Conservation (phyloP, 2,329 filamentous ascomycete genomes). For the Fusarium robinianum region DNA sequence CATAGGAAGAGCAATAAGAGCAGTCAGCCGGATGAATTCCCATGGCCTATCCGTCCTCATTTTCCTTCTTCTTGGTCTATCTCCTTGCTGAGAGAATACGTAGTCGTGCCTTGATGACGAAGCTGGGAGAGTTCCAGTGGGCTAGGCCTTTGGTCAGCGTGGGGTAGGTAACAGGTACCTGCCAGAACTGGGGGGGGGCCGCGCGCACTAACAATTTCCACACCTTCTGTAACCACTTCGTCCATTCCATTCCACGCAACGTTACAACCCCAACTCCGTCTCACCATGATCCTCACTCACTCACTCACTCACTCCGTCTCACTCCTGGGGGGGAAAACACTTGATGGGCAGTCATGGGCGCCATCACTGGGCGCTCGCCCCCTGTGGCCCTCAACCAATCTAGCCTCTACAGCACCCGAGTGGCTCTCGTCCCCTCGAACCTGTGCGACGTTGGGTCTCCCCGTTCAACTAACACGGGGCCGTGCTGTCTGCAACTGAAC, state of each 20-base stretch:
- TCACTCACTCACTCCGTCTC: slow-evolving; percentile 8
- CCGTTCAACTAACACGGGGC: slow-evolving; percentile 13
- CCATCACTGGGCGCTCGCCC: slow-evolving; percentile 4
- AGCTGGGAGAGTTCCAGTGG: too few species aligned
- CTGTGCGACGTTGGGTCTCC: slow-evolving; percentile 33
- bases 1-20: too few species aligned
- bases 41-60: too few species aligned
- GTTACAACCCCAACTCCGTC: slow-evolving; percentile 30
- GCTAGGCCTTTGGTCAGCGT: too few species aligned
- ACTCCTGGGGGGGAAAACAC: slow-evolving; percentile 9
- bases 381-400: slow-evolving; percentile 16
- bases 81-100: too few species aligned
- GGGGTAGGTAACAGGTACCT: too few species aligned
- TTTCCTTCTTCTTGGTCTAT: too few species aligned
- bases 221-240: slow-evolving; percentile 23
- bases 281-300: slow-evolving; percentile 23
- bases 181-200: too few species aligned
- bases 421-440: slow-evolving; percentile 3
- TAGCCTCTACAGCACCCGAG: background rate
- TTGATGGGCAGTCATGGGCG: background rate
- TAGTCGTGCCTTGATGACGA: too few species aligned
- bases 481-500: slow-evolving; percentile 14
- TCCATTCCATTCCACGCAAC: slow-evolving; percentile 26
- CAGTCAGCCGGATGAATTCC: too few species aligned
- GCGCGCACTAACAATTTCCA: too few species aligned